A percentile compares a stretch with the other conserved stretches of the same genome.
These are phyloP conservation scores for Rhododendron molle DNA, from an alignment of 148 eudicot species.

Conservation along the genomic window DNA sequence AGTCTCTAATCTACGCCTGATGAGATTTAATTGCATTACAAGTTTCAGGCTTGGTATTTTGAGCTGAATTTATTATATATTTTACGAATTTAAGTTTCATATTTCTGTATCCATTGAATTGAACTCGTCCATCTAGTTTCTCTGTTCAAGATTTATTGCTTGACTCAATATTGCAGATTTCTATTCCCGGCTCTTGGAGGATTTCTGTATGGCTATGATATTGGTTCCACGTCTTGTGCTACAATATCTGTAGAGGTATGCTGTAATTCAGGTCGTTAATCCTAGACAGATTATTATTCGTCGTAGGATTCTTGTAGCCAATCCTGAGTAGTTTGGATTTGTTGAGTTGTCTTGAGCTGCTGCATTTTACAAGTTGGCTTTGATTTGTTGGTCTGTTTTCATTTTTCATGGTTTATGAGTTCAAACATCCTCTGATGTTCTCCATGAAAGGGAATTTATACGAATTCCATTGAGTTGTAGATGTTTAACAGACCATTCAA, in stretches of 20 bases:
- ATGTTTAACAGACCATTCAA: not conserved
- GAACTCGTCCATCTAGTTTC: not conserved
- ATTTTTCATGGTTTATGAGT: not conserved
- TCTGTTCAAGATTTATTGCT: not conserved
- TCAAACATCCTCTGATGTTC: not conserved
- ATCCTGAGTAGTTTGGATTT: not conserved
- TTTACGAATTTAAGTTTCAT: not conserved
- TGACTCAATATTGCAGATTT: slow-evolving; percentile 53
- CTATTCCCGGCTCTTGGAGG: slow-evolving; percentile 96
- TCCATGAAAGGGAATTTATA: not conserved
- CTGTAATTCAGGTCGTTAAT: not conserved
- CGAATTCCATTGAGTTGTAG: not conserved
- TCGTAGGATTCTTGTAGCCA: not conserved
- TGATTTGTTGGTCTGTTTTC: not conserved
- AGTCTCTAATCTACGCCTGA: not conserved
- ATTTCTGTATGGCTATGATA: slow-evolving; percentile 85
- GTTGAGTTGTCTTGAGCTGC: not conserved
- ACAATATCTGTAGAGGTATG: slow-evolving; percentile 66
- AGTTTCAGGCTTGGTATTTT: not conserved
- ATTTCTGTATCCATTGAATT: not conserved
- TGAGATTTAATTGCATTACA: not conserved
- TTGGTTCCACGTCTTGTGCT: slow-evolving; percentile 93
- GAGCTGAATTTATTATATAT: not conserved
- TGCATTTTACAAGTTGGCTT: not conserved
- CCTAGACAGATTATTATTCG: not conserved